Percentiles rank a stretch among this genome's conserved stretches.
Evolutionary conservation across 805 yeast genomes (phyloP).

Genomic region (Nakazawaea wickerhamii): DNA sequence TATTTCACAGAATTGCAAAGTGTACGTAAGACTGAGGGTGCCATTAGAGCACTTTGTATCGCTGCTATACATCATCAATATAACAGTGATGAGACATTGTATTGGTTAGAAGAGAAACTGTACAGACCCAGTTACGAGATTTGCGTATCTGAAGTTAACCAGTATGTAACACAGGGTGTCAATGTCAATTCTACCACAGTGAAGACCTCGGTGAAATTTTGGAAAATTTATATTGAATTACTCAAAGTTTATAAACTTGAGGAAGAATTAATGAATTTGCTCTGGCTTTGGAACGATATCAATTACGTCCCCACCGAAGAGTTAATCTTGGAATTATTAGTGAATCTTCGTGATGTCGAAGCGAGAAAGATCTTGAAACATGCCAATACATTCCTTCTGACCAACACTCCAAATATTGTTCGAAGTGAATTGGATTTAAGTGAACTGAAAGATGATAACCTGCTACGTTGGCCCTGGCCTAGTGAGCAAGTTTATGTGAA

Average conservation of each 20-base stretch:
- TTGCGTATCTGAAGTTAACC: slow-evolving; percentile 3
- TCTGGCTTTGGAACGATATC: slow-evolving; percentile 3
- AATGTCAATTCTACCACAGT: neutral
- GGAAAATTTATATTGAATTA: slow-evolving; percentile 5
- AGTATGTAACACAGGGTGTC: neutral
- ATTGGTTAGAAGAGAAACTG: neutral
- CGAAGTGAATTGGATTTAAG: slow-evolving; percentile 4
- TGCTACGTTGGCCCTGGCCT: slow-evolving; percentile 11
- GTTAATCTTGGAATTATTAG: slow-evolving; percentile 4
- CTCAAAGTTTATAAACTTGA: neutral
- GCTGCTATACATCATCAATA: neutral
- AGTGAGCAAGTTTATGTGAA: slow-evolving; percentile 8
- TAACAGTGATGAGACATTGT: neutral
- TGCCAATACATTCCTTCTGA: neutral
- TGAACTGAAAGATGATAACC: neutral
- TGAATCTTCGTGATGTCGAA: slow-evolving; percentile 1
- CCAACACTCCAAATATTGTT: neutral
- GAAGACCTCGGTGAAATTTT: neutral
- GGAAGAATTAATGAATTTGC: slow-evolving; percentile 5
- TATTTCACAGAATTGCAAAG: slow-evolving; percentile 1
- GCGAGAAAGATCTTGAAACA: slow-evolving; percentile 9
- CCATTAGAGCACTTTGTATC: slow-evolving; percentile 4
- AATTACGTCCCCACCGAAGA: slow-evolving; percentile 3
- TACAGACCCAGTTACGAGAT: slow-evolving; percentile 4
- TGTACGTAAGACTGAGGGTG: neutral